Conservation (phyloP, 2,329 filamentous ascomycete species). For the Karstenula rhodostoma region DNA sequence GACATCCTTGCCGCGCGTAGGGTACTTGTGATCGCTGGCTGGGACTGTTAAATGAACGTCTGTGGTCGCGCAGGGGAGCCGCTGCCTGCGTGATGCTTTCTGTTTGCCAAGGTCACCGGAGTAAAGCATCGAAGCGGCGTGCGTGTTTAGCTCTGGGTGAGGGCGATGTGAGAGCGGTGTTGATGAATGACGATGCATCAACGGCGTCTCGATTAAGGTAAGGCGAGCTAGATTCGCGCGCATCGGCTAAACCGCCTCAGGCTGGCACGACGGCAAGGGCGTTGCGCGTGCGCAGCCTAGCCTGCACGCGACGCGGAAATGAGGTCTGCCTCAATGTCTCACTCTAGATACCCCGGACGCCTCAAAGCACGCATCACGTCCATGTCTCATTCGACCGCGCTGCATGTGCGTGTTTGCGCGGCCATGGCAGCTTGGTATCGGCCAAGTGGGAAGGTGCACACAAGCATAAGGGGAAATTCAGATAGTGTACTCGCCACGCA, state of each 20-base stretch:
- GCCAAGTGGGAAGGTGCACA: slow-evolving; percentile 5
- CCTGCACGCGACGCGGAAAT: background rate
- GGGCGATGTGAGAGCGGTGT: background rate
- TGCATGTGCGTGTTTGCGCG: background rate
- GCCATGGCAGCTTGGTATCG: background rate
- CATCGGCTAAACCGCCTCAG: background rate
- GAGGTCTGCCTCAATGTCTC: slow-evolving; percentile 1
- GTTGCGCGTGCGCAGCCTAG: background rate
- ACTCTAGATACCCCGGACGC: slow-evolving; percentile 7
- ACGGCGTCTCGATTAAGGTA: background rate
- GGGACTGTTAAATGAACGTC: background rate
- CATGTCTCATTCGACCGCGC: slow-evolving; percentile 12
- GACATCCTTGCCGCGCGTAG: slow-evolving; percentile 1
- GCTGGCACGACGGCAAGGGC: slow-evolving; percentile 10
- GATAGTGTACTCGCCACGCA: background rate
- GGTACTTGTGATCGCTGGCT: background rate
- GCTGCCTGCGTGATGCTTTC: background rate
- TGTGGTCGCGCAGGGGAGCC: background rate
- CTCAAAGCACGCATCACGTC: slow-evolving; percentile 9
- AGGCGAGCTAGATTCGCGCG: background rate
- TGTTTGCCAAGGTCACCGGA: background rate
- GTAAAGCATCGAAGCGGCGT: slow-evolving; percentile 4
- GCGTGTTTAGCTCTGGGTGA: background rate
- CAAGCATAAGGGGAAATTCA: background rate
- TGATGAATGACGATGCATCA: slow-evolving; percentile 2